Evolutionary conservation across 2,329 filamentous ascomycete genomes (phyloP), one percentile per base, ranked within the genome.

Genomic region (Alternaria postmessia): DNA sequence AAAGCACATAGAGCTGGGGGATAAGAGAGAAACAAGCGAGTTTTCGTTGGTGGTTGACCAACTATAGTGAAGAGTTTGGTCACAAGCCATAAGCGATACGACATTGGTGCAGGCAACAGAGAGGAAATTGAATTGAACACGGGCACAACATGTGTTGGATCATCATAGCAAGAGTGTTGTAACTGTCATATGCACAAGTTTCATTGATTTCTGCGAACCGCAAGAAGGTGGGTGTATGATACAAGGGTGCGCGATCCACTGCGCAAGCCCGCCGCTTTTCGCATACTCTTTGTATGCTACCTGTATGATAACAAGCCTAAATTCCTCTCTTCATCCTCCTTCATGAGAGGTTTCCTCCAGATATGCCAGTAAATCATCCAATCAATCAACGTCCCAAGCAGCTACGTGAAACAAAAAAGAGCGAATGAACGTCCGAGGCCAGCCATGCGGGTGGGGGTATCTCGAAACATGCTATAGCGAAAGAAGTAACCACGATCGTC

Each of bases 391-490:
- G 32, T 36, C 6, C 32, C 12, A 43, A 44, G 38, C 42, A 38
- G 47, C 42, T 51, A 56, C 61, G 41, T 59, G 28, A 54, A 54
- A 48, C 32, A 38, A 46, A 53, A 53, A 66, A 51, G 67, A 74
- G 62, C 65, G 73, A 75, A 73, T 57, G 70, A 66, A 75, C 70
- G 72, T 75, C 70, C 73, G 72, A 75, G 64, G 61, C 72, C 73
- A 73, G 72, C 71, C 66, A 67, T 59, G 57, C 56, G 42, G 59
- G 64, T 62, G 62, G 63, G 71, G 73, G 72, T 75, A 76, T 75
- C 71, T 75, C 72, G 70, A 72, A 75, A 69, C 69, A 69, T 59
- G 63, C 56, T 48, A 39, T 26, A 63, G 49, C 47, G 36, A 61
- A 67, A 22, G 41, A 48, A 51, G 44, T 44, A 60, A 59, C 54